A percentile compares a stretch with the other conserved stretches of the same genome.
These are phyloP conservation scores for Euptelea pleiosperma DNA, from an alignment of 164 flowering plant species.

Conservation along the genomic window DNA sequence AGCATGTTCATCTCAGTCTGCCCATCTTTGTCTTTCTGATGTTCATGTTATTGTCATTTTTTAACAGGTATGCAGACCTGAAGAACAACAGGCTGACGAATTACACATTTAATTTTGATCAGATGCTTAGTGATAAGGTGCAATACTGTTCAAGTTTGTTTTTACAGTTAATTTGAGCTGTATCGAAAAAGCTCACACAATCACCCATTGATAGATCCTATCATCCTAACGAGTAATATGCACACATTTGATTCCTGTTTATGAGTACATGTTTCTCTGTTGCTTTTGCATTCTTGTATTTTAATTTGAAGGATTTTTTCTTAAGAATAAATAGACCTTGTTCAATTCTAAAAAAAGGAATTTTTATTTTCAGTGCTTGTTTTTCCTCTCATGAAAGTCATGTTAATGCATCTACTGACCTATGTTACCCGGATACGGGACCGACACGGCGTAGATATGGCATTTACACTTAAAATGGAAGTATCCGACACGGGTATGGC, in stretches of 20 bases:
- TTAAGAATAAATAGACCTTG: too few species aligned
- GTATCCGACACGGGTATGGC: too few species aligned
- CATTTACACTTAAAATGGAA: too few species aligned
- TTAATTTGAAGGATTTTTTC: too few species aligned
- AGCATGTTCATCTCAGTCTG: neutral
- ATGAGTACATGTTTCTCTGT: neutral
- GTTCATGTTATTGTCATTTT: neutral
- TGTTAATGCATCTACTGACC: neutral
- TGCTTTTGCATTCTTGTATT: neutral
- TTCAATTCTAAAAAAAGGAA: too few species aligned
- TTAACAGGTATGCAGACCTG: constrained; percentile 85
- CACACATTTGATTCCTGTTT: neutral
- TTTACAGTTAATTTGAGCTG: neutral
- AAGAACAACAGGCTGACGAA: constrained; percentile 95
- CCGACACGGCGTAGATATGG: too few species aligned
- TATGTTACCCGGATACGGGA: too few species aligned
- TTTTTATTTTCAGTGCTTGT: too few species aligned
- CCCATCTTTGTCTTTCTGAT: neutral
- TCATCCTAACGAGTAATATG: too few species aligned
- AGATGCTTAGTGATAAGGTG: constrained; percentile 96
- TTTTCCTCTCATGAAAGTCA: neutral
- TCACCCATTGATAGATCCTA: neutral
- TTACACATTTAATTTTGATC: constrained; percentile 85
- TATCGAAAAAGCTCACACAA: constrained; percentile 1
- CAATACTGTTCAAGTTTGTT: neutral